phyloP scores from a whole-genome alignment of 2,329 filamentous ascomycete species.

The Dactylellina parvicollis region DNA sequence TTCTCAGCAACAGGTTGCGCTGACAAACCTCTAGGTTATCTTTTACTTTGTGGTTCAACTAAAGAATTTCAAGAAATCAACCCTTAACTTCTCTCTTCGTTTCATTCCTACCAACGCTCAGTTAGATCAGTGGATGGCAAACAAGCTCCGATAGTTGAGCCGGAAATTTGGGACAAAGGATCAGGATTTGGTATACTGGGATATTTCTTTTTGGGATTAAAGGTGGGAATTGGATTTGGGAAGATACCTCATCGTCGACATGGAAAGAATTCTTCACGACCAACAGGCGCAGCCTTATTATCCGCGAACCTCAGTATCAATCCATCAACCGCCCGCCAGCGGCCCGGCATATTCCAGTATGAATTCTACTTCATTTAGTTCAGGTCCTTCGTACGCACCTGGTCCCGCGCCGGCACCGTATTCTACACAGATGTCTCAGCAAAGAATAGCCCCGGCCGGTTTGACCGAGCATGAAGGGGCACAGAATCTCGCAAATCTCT shows the following conservation, averaged over 20 bases:
- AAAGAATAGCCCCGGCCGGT: constrained; percentile 47
- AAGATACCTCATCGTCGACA: constrained; percentile 39
- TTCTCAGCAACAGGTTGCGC: neutral
- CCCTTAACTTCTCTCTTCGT: neutral
- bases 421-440: constrained; percentile 48
- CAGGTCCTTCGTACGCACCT: constrained; percentile 36
- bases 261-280: constrained; percentile 53
- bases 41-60: neutral
- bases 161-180: constrained; percentile 36
- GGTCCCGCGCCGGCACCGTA: constrained; percentile 49
- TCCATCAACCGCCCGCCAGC: constrained; percentile 47
- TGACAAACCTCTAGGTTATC: constrained; percentile 6
- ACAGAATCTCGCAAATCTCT: constrained; percentile 43
- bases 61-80: neutral
- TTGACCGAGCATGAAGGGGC: constrained; percentile 45
- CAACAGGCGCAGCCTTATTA: constrained; percentile 50
- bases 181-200: constrained; percentile 41
- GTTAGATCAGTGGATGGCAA: constrained; percentile 29
- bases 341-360: constrained; percentile 39
- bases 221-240: constrained; percentile 33
- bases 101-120: neutral
- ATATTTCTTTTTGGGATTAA: constrained; percentile 31
- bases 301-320: constrained; percentile 46
- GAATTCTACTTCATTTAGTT: constrained; percentile 53
- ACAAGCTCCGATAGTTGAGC: constrained; percentile 16